phyloP scores from a whole-genome alignment of 2,329 filamentous ascomycete genomes.

The Coleophoma crateriformis region DNA sequence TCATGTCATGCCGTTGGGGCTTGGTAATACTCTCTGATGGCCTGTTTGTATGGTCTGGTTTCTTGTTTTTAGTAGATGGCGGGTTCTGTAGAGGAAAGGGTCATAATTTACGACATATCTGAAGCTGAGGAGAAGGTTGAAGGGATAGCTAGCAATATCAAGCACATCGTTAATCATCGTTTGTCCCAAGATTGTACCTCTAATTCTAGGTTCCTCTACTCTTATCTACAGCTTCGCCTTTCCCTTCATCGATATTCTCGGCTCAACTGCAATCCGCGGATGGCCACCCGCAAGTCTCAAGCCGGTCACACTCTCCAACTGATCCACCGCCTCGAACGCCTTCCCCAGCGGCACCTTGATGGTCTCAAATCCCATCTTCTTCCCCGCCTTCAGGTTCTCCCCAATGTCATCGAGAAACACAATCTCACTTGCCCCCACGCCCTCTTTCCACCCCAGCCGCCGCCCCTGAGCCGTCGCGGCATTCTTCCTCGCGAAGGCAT shows the following conservation, averaged over 20 bases:
- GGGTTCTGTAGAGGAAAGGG: too few relatives aligned
- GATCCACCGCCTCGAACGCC: slow-evolving; percentile 73
- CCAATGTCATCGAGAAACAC: slow-evolving; percentile 88
- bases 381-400: slow-evolving; percentile 80
- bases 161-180: too few relatives aligned
- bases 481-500: slow-evolving; percentile 54
- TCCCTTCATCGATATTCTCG: background rate
- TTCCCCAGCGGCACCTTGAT: slow-evolving; percentile 79
- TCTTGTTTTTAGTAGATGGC: too few relatives aligned
- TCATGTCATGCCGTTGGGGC: too few relatives aligned
- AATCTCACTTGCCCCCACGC: slow-evolving; percentile 60
- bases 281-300: slow-evolving; percentile 41
- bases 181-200: too few relatives aligned
- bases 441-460: slow-evolving; percentile 38
- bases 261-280: slow-evolving; percentile 17
- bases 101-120: too few relatives aligned
- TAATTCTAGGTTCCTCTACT: too few relatives aligned
- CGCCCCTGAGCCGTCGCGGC: slow-evolving; percentile 32
- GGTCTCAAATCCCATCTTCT: slow-evolving; percentile 68
- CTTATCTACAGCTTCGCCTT: slow-evolving; percentile 2
- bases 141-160: too few relatives aligned
- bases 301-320: slow-evolving; percentile 72
- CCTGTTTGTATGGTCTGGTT: too few relatives aligned
- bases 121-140: too few relatives aligned
- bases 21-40: too few relatives aligned